Evolutionary conservation across 768 basidiomycete genomes (phyloP), one percentile per base, ranked within the genome.

Genomic region (Mycena crocata): DNA sequence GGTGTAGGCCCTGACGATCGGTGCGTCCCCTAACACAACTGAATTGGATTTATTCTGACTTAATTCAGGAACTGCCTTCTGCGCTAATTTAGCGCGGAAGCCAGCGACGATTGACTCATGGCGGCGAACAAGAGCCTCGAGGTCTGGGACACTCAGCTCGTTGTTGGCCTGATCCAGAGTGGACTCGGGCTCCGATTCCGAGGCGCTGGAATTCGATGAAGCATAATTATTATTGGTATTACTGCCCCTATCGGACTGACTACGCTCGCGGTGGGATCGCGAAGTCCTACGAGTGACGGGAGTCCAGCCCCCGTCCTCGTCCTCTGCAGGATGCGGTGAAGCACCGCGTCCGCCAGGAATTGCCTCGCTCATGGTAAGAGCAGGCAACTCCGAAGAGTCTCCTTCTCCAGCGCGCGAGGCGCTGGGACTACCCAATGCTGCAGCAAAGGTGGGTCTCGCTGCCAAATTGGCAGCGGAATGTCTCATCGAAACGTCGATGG

Each of bases 401-500:
- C 14, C 5, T 7, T 24, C 34, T 9, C 19, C 32, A 54, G 19
- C n/a, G 3, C 34, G 32, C 0, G n/a, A 28, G n/a, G 51, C 23
- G n/a, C 21, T n/a, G n/a, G 19, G n/a, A 9, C 23, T 21, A 24
- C 12, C 23, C 2, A 35, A 15, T 35, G 32, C 51, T 35, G 51
- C 23, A 54, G 34, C n/a, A 15, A 10, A 26, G n/a, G 5, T 23
- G 26, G 51, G 35, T 39, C 34, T 54, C 51, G 34, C 26, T n/a
- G 51, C 34, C 19, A 23, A 35, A 37, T n/a, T 14, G 30, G 19
- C 48, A 28, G 48, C 24, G 19, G 26, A n/a, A n/a, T n/a, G 48
- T 28, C 48, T 49, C 48, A 49, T 49, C 48, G 48, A 49, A 28
- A 49, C 48, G 48, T 49, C 51, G 34, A 54, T 37, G 21, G 51